A percentile compares a stretch with the other conserved stretches of the same genome.
Conservation (phyloP, 2,329 filamentous ascomycete species). For the Aspergillus sp. region DNA sequence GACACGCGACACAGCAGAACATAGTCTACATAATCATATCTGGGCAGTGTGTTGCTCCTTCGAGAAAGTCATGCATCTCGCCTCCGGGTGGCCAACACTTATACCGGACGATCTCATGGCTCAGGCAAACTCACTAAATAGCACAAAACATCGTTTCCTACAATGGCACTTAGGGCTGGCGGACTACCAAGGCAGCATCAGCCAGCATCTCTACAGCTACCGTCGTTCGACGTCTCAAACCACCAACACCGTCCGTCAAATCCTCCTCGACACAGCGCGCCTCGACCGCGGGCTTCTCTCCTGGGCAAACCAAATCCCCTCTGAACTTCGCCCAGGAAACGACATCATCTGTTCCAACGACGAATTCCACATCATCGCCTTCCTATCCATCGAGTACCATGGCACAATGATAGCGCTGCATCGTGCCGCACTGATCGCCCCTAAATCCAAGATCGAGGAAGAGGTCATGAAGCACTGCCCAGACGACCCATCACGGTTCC, state of each 20-base stretch:
- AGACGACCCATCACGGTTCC: constrained; percentile 12
- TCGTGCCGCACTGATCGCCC: constrained; percentile 15
- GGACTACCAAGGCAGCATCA: constrained; percentile 15
- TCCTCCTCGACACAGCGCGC: constrained; percentile 15
- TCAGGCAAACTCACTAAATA: background rate
- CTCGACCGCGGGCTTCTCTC: constrained; percentile 7
- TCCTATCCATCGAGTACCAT: constrained; percentile 16
- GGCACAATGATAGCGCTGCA: constrained; percentile 14
- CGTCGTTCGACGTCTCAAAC: background rate
- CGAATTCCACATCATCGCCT: constrained; percentile 11
- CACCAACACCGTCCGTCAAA: constrained; percentile 9
- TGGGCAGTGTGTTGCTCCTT: constrained; percentile 16
- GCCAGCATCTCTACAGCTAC: constrained; percentile 15
- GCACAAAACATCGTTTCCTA: background rate
- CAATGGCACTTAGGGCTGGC: constrained; percentile 14
- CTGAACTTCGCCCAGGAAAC: constrained; percentile 10
- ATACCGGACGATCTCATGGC: constrained; percentile 9
- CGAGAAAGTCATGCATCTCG: constrained; percentile 17
- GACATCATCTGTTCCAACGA: constrained; percentile 8
- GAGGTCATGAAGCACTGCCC: constrained; percentile 10
- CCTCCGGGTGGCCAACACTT: constrained; percentile 10
- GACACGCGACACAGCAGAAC: background rate
- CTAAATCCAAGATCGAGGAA: constrained; percentile 8
- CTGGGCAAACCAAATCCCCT: constrained; percentile 13
- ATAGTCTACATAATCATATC: background rate